Evolutionary conservation across 2,329 filamentous ascomycete species (phyloP), one percentile per base, ranked within the genome.

Genomic region (Fusarium zealandicum): DNA sequence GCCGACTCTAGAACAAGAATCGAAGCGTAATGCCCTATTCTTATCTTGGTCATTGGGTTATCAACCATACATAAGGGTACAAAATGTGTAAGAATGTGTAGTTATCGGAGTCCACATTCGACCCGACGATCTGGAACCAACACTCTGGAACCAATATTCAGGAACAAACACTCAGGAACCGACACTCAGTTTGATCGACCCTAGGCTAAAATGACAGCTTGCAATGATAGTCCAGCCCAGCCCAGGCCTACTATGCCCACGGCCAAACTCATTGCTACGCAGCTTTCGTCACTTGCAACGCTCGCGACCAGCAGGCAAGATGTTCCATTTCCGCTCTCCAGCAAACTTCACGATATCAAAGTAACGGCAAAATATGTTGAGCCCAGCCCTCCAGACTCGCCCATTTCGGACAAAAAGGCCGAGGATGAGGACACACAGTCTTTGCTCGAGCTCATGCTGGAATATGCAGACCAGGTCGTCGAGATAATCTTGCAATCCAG

Each of bases 371-470:
- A 31, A 16, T 41, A 20, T 30, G 11, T 41, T 8, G 42, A 47
- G 25, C 50, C 31, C 14, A 52, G 11, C 25, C 37, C 50, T 11
- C 37, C 50, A 16, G 42, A 42, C n/a, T 52, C 42, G n/a, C 36
- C 50, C 12, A 41, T 25, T 18, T 38, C 42, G 14, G 28, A 17
- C 4, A 30, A 40, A 9, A 16, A 20, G 14, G 11, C 17, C 13
- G 36, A 31, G 7, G 8, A 31, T 12, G 11, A 47, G 18, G 14
- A 47, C 37, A 27, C 14, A n/a, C 42, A 47, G 9, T 47, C 42
- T 6, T 22, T 27, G 30, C 37, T 52, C 22, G 37, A 52, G 32
- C 36, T 52, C 25, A 31, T 38, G 17, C 20, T 52, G n/a, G 31
- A 36, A 37, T 48, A 53, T 13, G 32, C 50, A 28, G 43, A 43